Evolutionary conservation across 495 filamentous ascomycete species (phyloP), one percentile per base, ranked within the genome.

Genomic region (Glonium stellatum): DNA sequence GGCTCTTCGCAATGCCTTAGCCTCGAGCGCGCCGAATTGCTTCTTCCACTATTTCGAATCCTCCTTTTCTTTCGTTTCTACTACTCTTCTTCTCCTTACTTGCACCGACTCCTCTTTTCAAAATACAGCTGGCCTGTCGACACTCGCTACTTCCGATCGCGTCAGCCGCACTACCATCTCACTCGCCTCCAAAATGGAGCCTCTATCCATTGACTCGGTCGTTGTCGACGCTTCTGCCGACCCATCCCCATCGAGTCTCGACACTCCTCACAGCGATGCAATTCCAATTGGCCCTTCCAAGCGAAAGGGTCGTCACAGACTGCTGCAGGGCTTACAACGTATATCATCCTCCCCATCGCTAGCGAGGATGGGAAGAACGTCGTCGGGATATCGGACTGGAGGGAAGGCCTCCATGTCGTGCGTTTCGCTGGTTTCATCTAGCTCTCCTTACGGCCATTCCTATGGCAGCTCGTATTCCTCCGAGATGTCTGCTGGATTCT

Each of bases 301-400:
- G 73, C 77, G 84, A 50, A 90, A 85, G 70, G 86, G 88, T 22
- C 82, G 88, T 35, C 83, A 85, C 57, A 84, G 84, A 54, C 75
- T 97, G 42, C 73, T 96, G 21, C 85, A 89, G 60, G 84, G 83
- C 51, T 80, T 98, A 51, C 85, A 95, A 66, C 87, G 90, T 44
- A 93, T 97, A 59, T 88, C 91, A 15, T 97, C 93, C 1, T 90
- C 87, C 1, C 87, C 89, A 10, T 87, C 88, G 22, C 75, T 97
- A 27, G 73, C 80, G 34, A 82, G 84, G 54, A 70, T 85, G 51
- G 78, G 83, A 27, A 82, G 87, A 61, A 78, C 76, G 35, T 79
- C 83, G 5, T 76, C 76, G 37, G 76, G 74, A 35, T 86, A 86
- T 65, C 76, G 86, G 64, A 81, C 82, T 57, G 78, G 83, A 50